These are phyloP conservation scores for Punctularia strigosozonata DNA, from an alignment of 768 basidiomycete species.

Conservation along the genomic window DNA sequence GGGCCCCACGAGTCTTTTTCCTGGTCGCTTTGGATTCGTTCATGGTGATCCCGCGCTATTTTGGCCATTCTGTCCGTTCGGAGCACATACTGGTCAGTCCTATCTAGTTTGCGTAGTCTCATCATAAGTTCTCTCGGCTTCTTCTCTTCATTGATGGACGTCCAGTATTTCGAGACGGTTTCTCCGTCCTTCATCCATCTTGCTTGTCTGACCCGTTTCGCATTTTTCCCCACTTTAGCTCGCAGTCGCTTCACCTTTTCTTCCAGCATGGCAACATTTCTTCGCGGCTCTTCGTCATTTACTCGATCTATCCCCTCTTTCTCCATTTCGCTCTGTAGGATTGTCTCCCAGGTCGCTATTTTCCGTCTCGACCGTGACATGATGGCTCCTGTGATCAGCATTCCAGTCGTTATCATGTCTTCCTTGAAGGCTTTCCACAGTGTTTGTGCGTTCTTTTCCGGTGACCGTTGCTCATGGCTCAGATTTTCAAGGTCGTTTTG, in stretches of 20 bases:
- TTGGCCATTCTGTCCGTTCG: neutral
- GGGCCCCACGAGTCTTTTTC: too few species aligned
- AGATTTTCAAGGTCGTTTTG: neutral
- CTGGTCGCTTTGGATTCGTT: neutral
- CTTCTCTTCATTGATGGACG: neutral
- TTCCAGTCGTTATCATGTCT: neutral
- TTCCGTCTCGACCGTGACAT: neutral
- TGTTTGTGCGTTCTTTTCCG: neutral
- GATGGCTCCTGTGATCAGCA: neutral
- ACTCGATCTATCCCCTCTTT: neutral
- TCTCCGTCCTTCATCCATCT: neutral
- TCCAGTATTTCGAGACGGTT: neutral
- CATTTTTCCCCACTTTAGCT: neutral
- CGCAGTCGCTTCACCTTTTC: constrained; percentile 2
- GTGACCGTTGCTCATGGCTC: too few species aligned
- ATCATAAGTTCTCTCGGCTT: neutral
- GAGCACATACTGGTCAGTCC: neutral
- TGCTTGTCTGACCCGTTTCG: neutral
- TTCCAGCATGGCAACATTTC: neutral
- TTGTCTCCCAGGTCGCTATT: neutral
- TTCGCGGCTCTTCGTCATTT: neutral
- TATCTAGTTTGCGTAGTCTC: neutral
- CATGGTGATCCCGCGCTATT: neutral
- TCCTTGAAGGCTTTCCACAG: neutral
- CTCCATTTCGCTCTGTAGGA: neutral